Percentiles rank a stretch among this genome's conserved stretches.
phyloP scores from a whole-genome alignment of 1,284 basidiomycete genomes.

The Cryptococcus sp. region DNA sequence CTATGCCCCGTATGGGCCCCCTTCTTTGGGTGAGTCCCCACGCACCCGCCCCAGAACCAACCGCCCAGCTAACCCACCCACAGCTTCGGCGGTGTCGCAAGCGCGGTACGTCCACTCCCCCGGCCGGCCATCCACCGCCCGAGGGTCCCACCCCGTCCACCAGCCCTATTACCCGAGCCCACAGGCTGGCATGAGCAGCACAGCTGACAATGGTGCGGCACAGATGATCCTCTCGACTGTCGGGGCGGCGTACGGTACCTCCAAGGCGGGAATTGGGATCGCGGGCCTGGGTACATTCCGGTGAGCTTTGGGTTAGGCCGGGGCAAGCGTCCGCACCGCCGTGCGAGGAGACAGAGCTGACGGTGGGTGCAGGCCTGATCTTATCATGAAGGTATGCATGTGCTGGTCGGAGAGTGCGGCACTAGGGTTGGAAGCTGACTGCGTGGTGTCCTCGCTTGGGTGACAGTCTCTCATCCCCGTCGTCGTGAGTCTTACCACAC shows the following conservation, averaged over 20 bases:
- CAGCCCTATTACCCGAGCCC: too few species aligned
- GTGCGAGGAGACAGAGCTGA: constrained; percentile 1
- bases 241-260: constrained; percentile 94
- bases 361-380: constrained; percentile 65
- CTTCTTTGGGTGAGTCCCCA: constrained; percentile 47
- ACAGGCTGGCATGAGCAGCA: not conserved
- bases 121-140: not conserved
- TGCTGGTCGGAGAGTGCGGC: not conserved
- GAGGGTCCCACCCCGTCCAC: not conserved
- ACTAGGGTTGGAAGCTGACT: not conserved
- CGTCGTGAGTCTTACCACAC: constrained; percentile 42
- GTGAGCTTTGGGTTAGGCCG: constrained; percentile 22
- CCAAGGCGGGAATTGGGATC: constrained; percentile 97
- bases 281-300: constrained; percentile 87
- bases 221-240: constrained; percentile 58
- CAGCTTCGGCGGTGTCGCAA: constrained; percentile 46
- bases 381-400: constrained; percentile 87
- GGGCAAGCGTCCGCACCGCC: too few species aligned
- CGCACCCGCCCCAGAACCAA: not conserved
- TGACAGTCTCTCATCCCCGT: constrained; percentile 76
- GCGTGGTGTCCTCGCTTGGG: too few species aligned
- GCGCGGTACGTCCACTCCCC: constrained; percentile 31
- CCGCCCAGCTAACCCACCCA: not conserved
- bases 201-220: not conserved
- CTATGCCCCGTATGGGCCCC: constrained; percentile 50